A percentile compares a stretch with the other conserved stretches of the same genome.
These are phyloP conservation scores for Mucor saturninus DNA, from an alignment of 371 early-diverging fungal genomes.

Conservation along the genomic window DNA sequence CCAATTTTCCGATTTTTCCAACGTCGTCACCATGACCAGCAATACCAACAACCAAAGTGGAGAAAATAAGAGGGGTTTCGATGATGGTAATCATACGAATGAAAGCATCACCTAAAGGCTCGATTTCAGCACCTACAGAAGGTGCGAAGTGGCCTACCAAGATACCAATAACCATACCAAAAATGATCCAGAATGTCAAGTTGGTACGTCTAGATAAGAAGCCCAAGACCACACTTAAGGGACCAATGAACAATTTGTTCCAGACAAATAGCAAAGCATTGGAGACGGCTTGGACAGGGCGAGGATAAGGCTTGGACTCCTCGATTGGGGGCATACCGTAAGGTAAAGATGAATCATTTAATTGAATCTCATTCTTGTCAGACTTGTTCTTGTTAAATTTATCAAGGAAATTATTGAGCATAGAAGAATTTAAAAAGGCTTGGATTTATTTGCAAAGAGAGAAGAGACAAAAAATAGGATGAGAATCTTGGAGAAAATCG, in stretches of 20 bases:
- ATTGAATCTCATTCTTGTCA: slow-evolving; percentile 3
- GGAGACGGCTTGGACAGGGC: slow-evolving; percentile 2
- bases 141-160: slow-evolving; percentile 65
- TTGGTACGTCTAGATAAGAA: slow-evolving; percentile 40
- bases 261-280: slow-evolving; percentile 4
- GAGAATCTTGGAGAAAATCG: neutral
- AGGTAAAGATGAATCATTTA: slow-evolving; percentile 7
- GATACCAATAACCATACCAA: slow-evolving; percentile 66
- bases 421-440: neutral
- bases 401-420: neutral
- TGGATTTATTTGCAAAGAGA: neutral
- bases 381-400: slow-evolving; percentile 4
- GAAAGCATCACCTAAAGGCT: slow-evolving; percentile 63
- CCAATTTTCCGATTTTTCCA: slow-evolving; percentile 61
- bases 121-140: slow-evolving; percentile 44
- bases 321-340: slow-evolving; percentile 16
- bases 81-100: slow-evolving; percentile 73
- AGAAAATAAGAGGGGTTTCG: slow-evolving; percentile 75
- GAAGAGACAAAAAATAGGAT: neutral
- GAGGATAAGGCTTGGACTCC: slow-evolving; percentile 13
- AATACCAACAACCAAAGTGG: slow-evolving; percentile 67
- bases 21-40: slow-evolving; percentile 76
- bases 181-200: slow-evolving; percentile 67
- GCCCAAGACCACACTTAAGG: slow-evolving; percentile 1
- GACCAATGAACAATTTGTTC: slow-evolving; percentile 7